phyloP scores from a whole-genome alignment of 2,329 filamentous ascomycete species.

The Aureobasidium sp. region DNA sequence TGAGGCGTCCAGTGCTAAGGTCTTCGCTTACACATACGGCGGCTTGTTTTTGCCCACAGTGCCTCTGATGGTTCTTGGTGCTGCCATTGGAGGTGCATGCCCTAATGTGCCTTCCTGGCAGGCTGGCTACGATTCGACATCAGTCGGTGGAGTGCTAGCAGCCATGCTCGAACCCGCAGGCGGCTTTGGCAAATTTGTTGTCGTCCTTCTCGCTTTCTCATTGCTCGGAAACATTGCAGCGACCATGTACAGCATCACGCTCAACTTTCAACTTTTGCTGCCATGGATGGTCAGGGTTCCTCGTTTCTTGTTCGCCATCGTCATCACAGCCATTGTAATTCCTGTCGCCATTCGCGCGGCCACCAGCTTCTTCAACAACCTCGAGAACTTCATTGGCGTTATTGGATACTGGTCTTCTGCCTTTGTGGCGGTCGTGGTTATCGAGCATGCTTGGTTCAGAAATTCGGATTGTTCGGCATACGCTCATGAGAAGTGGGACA shows the following conservation, averaged over 20 bases:
- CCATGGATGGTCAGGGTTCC: slow-evolving; percentile 34
- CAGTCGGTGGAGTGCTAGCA: slow-evolving; percentile 34
- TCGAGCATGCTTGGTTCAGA: slow-evolving; percentile 38
- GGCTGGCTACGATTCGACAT: slow-evolving; percentile 31
- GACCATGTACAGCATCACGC: slow-evolving; percentile 39
- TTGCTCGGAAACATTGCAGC: slow-evolving; percentile 40
- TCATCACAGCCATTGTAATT: slow-evolving; percentile 36
- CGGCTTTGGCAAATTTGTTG: slow-evolving; percentile 38
- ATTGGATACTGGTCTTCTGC: slow-evolving; percentile 43
- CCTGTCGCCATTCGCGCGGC: slow-evolving; percentile 39
- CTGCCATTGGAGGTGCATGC: slow-evolving; percentile 35
- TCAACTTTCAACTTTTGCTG: slow-evolving; percentile 31
- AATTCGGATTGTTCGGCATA: slow-evolving; percentile 29
- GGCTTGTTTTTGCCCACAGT: slow-evolving; percentile 30
- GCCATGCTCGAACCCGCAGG: slow-evolving; percentile 35
- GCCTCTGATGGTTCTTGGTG: slow-evolving; percentile 34
- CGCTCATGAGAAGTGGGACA: slow-evolving; percentile 37
- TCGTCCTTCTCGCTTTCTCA: slow-evolving; percentile 36
- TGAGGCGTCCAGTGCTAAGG: slow-evolving; percentile 29
- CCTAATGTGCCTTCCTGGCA: slow-evolving; percentile 24
- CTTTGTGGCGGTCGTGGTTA: slow-evolving; percentile 36
- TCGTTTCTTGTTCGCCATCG: slow-evolving; percentile 36
- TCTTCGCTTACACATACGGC: slow-evolving; percentile 33
- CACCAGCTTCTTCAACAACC: slow-evolving; percentile 36
- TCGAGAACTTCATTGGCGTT: slow-evolving; percentile 40